A percentile compares a stretch with the other conserved stretches of the same genome.
Conservation (phyloP, 768 basidiomycete genomes). For the Krasilnikovozyma curviuscula region DNA sequence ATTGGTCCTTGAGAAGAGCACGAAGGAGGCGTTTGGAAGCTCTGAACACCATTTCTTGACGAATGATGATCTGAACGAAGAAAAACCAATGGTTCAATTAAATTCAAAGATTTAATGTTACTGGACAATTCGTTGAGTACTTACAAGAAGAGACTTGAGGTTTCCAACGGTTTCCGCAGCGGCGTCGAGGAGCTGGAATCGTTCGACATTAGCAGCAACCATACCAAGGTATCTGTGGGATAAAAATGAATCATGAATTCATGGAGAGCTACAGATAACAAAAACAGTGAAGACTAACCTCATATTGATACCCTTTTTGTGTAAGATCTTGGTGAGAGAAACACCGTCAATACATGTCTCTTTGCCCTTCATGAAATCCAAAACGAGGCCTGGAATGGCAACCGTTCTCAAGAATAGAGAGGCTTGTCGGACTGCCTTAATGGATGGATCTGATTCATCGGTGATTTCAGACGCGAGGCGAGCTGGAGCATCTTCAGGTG, state of each 20-base stretch:
- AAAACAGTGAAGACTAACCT: constrained; percentile 11
- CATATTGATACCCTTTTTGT: constrained; percentile 32
- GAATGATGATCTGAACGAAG: constrained; percentile 19
- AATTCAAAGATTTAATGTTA: too few species aligned
- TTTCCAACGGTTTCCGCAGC: constrained; percentile 17
- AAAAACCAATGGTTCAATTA: background rate
- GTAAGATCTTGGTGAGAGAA: constrained; percentile 25
- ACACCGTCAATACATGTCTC: constrained; percentile 25
- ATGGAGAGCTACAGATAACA: background rate
- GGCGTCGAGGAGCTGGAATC: constrained; percentile 18
- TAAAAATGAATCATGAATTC: background rate
- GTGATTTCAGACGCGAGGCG: constrained; percentile 17
- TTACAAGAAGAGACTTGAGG: constrained; percentile 21
- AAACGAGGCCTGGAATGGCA: constrained; percentile 25
- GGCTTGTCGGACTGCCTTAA: constrained; percentile 31
- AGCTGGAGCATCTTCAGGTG: background rate
- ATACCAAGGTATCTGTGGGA: constrained; percentile 27
- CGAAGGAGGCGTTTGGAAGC: constrained; percentile 29
- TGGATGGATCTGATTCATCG: constrained; percentile 26
- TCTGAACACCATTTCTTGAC: constrained; percentile 31
- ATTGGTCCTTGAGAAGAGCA: constrained; percentile 19
- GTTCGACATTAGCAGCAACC: constrained; percentile 22
- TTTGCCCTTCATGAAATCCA: constrained; percentile 24
- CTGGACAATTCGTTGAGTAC: background rate
- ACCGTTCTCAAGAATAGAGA: constrained; percentile 26